Evolutionary conservation across 139 green algal species (phyloP).

Genomic region (Choricystis sp.): DNA sequence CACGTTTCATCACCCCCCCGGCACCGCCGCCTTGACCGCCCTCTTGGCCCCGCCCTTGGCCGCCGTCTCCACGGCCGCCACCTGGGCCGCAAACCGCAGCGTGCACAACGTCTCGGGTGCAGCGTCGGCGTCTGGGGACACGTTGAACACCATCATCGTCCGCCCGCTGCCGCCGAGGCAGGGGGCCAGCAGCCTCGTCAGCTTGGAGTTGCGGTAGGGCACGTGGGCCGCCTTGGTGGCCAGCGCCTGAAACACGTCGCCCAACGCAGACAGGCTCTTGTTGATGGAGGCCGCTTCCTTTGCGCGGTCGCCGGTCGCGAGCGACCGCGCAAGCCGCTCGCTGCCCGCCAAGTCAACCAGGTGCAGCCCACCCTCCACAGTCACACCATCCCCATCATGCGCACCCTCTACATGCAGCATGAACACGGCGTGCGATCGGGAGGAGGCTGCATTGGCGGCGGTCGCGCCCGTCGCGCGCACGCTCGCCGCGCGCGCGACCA

Average conservation of each 20-base stretch:
- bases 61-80: constrained; percentile 59
- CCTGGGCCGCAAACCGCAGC: constrained; percentile 65
- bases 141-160: constrained; percentile 46
- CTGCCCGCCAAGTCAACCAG: constrained; percentile 61
- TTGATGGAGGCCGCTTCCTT: constrained; percentile 75
- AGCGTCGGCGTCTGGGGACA: constrained; percentile 27
- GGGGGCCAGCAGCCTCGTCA: constrained; percentile 50
- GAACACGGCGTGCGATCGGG: constrained; percentile 21
- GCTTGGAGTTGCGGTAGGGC: constrained; percentile 88
- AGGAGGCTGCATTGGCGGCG: constrained; percentile 19
- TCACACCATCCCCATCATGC: background rate
- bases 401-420: constrained; percentile 9
- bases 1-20: no score
- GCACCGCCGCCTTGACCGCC: no score
- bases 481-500: constrained; percentile 10
- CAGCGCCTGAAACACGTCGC: constrained; percentile 44
- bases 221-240: constrained; percentile 37
- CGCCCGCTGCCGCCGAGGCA: constrained; percentile 22
- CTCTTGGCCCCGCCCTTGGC: constrained; percentile 55
- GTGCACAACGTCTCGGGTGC: constrained; percentile 39
- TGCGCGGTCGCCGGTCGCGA: constrained; percentile 31
- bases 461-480: constrained; percentile 16
- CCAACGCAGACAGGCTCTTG: constrained; percentile 54
- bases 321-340: constrained; percentile 29
- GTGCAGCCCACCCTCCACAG: constrained; percentile 44